Evolutionary conservation across 768 basidiomycete species (phyloP), one percentile per base, ranked within the genome.

Genomic region (Xerocomellus amylosporus): DNA sequence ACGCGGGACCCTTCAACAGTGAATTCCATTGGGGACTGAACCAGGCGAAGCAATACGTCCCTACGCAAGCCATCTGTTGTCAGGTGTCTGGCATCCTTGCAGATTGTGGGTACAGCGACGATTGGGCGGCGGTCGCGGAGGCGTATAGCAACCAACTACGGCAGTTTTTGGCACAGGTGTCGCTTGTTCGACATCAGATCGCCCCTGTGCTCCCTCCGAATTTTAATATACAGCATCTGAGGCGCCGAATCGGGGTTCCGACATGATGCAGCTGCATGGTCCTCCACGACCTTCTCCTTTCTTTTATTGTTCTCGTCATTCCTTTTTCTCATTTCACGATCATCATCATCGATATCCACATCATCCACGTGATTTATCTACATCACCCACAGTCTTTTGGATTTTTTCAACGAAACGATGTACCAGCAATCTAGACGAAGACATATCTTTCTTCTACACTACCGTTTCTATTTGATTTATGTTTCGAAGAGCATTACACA

Each of bases 191-290:
- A 7, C 67, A 70, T 51, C 68, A 69, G 51, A 67, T 69, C 13
- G 58, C 59, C 5, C 70, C 67, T 3, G 68, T 71, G 31, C 55
- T 69, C 10, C 68, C 68, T 4, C 68, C 70, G 2, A 70, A 70
- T 20, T 69, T 69, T 33, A 71, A 71, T 45, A 49, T 67, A 5
- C 70, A 71, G 15, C 70, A 67, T 46, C 36, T 70, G 50, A 71
- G 67, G 20, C 68, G 68, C 5, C 58, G 68, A 49, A 43, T 67
- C 0, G 67, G 65, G 2, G 53, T 59, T 12, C 60, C 69, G 8
- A 53, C 59, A 5, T 69, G 48, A 71, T 15, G 15, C 13, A 15
- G 43, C 10, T 8, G 22, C 34, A 17, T 48, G 44, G 24, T 38
- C 15, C 3, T 24, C 10, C 8, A 22, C 15, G 8, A 22, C n/a